Base-by-base conservation (phyloP, 1,284 basidiomycete species). In the Ceratobasidium sp. region DNA sequence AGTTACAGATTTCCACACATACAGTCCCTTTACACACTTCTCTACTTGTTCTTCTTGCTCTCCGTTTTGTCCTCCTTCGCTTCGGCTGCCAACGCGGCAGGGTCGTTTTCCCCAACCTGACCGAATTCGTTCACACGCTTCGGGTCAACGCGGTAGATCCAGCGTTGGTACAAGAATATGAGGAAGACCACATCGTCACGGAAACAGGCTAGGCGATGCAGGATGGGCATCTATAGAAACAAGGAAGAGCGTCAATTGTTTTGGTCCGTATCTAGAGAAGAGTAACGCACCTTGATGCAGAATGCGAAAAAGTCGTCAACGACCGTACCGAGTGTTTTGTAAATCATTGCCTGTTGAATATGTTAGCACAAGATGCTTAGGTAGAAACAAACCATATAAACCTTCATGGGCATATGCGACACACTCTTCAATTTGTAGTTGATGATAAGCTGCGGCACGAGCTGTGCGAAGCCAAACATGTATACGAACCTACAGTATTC, bases 401-500 rank as follows among this genome's bases (percentile, higher is more conserved):
- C 71, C 85, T 97, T 98, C 92, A 97, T 95, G 12, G 94, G 95
- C 92, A 97, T 95, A 83, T 97, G 96, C 52, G 95, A 92, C 52
- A 96, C 95, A 83, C 91, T 94, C 91, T 97, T 97, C 80, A 97
- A 89, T 85, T 98, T 97, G 88, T 97, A 98, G 87, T 98, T 97
- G 87, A 97, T 96, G 83, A 96, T 95, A 75, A 98, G 85, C 84
- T 97, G 96, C 57, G 96, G 96, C 73, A 98, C 87, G 52, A 98
- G 89, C 87, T 97, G 96, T 56, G 92, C 96, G 85, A 99, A 99
- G 80, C 97, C 97, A 84, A 98, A 98, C 91, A 96, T 96, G 83
- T 96, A 96, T 52, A 97, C 94, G 84, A 95, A 97, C 50, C 93
- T 94, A 42, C 94, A 94, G 10, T 33, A 4, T 33, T 33, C 33